These are phyloP conservation scores for Trichomonascus vanleenenianus DNA, from an alignment of 805 yeast genomes.

Conservation along the genomic window DNA sequence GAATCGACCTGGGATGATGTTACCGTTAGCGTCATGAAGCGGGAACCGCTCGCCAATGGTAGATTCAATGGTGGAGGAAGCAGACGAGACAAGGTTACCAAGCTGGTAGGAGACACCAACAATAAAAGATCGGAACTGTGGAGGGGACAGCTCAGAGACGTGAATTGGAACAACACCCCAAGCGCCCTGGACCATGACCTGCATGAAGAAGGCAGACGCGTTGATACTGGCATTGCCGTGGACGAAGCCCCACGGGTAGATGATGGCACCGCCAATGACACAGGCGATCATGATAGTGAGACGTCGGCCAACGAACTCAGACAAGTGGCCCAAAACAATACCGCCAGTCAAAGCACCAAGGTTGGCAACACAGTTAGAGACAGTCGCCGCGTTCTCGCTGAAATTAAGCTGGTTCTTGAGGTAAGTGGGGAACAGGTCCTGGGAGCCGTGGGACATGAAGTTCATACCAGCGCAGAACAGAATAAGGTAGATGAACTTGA, in stretches of 20 bases:
- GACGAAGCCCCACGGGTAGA: slow-evolving; percentile 55
- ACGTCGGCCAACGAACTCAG: slow-evolving; percentile 56
- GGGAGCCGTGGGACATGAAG: slow-evolving; percentile 68
- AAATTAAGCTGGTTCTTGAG: slow-evolving; percentile 45
- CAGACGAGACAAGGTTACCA: slow-evolving; percentile 66
- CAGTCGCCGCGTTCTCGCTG: slow-evolving; percentile 42
- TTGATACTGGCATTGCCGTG: slow-evolving; percentile 39
- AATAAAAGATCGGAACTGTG: slow-evolving; percentile 53
- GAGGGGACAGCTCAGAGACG: slow-evolving; percentile 57
- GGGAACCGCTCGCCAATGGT: slow-evolving; percentile 57
- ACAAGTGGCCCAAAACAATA: slow-evolving; percentile 46
- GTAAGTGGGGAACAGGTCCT: slow-evolving; percentile 64
- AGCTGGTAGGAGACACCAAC: slow-evolving; percentile 60
- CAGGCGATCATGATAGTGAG: slow-evolving; percentile 44
- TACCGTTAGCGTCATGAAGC: slow-evolving; percentile 30
- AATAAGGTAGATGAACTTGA: slow-evolving; percentile 48
- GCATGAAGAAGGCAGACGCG: slow-evolving; percentile 57
- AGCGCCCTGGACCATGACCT: slow-evolving; percentile 61
- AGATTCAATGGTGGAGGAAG: slow-evolving; percentile 64
- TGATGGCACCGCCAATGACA: slow-evolving; percentile 48
- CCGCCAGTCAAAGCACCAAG: slow-evolving; percentile 67
- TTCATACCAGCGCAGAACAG: slow-evolving; percentile 62
- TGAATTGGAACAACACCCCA: slow-evolving; percentile 70
- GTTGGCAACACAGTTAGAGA: slow-evolving; percentile 55
- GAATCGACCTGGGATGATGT: slow-evolving; percentile 28